These are phyloP conservation scores for Diaporthe citrichinensis DNA, from an alignment of 2,329 filamentous ascomycete species.

Conservation along the genomic window DNA sequence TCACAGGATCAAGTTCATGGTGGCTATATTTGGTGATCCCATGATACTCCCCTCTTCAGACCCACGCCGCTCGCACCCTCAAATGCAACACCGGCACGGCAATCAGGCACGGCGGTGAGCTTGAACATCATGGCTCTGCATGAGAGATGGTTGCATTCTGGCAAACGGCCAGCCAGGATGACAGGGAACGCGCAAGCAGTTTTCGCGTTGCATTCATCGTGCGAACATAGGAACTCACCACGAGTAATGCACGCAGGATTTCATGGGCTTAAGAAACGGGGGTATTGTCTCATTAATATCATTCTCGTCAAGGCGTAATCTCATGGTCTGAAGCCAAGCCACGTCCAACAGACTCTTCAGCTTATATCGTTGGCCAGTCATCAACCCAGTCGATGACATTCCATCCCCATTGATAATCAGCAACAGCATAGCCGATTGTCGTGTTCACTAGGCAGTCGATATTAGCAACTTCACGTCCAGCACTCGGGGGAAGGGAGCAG, in stretches of 20 bases:
- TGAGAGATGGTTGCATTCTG: neutral
- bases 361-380: constrained; percentile 44
- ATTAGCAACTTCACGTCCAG: neutral
- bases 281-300: neutral
- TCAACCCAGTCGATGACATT: constrained; percentile 55
- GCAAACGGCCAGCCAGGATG: neutral
- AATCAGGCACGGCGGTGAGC: neutral
- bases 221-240: no score
- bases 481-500: neutral
- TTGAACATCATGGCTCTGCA: neutral
- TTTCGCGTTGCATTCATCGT: neutral
- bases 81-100: neutral
- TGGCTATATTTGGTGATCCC: neutral
- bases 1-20: neutral
- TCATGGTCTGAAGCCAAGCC: neutral
- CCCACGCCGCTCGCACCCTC: neutral
- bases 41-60: neutral
- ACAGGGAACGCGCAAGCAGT: neutral
- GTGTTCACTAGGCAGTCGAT: constrained; percentile 47
- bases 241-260: neutral
- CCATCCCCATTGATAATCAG: constrained; percentile 61
- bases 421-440: constrained; percentile 63
- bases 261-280: neutral
- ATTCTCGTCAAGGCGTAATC: neutral
- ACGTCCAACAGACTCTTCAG: neutral